These are phyloP conservation scores for Xylariaceae sp. DNA, from an alignment of 2,329 filamentous ascomycete species.

Conservation along the genomic window DNA sequence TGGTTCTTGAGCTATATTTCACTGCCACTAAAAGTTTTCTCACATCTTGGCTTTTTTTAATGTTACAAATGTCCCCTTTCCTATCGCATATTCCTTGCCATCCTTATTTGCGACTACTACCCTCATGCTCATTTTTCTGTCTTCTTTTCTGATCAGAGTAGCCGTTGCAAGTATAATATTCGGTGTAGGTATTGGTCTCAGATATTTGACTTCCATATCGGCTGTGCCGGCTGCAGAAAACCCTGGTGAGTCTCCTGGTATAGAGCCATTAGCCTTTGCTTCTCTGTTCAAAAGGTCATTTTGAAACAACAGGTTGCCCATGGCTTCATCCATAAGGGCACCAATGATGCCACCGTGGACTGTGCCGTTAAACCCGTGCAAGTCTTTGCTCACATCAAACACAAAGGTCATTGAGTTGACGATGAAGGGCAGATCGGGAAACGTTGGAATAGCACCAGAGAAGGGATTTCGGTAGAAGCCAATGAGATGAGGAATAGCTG, in stretches of 20 bases:
- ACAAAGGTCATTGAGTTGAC: constrained; percentile 17
- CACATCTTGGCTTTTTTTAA: neutral
- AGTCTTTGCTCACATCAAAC: constrained; percentile 20
- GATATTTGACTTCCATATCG: constrained; percentile 17
- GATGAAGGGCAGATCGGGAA: constrained; percentile 11
- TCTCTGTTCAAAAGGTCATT: constrained; percentile 18
- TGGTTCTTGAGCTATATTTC: too few relatives aligned
- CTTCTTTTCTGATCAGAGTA: constrained; percentile 12
- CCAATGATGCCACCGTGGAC: constrained; percentile 25
- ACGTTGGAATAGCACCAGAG: neutral
- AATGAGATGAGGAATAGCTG: constrained; percentile 21
- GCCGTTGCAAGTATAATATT: constrained; percentile 17
- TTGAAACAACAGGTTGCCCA: constrained; percentile 23
- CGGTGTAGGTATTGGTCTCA: constrained; percentile 16
- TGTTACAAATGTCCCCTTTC: constrained; percentile 11
- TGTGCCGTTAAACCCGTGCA: constrained; percentile 25
- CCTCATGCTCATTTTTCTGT: constrained; percentile 16
- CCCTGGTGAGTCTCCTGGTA: constrained; percentile 8
- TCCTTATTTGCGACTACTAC: constrained; percentile 14
- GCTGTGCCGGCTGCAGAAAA: constrained; percentile 15
- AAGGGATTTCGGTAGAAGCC: constrained; percentile 19
- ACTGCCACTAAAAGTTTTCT: too few relatives aligned
- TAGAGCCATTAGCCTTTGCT: constrained; percentile 4
- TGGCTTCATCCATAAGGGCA: constrained; percentile 27
- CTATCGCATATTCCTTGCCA: constrained; percentile 9